Percentiles rank a stretch among this genome's conserved stretches.
Conservation (phyloP, 139 green algal genomes). For the Chlamydomonas sphaeroides region DNA sequence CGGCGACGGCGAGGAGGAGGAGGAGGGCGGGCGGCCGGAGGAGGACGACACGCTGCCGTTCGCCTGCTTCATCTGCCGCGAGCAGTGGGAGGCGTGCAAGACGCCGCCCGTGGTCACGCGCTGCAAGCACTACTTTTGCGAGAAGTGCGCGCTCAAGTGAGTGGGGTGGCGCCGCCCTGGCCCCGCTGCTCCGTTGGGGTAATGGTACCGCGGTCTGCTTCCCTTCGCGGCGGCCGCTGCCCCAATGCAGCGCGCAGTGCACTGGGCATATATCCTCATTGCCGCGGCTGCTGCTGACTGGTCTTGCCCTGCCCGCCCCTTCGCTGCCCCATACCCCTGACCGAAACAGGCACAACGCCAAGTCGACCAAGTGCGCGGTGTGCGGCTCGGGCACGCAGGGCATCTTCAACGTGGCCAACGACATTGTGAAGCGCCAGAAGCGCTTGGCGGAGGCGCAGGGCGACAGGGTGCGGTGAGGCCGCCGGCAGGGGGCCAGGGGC, state of each 20-base stretch:
- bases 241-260: too few species aligned
- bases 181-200: too few species aligned
- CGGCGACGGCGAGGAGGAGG: constrained; percentile 66
- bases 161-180: too few species aligned
- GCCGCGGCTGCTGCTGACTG: too few species aligned
- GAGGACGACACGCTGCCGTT: constrained; percentile 94
- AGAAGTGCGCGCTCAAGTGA: constrained; percentile 93
- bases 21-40: constrained; percentile 17
- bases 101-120: constrained; percentile 89
- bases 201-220: too few species aligned
- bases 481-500: too few species aligned
- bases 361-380: constrained; percentile 86
- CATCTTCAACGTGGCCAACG: constrained; percentile 97
- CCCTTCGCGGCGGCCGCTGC: too few species aligned
- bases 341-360: constrained; percentile 61
- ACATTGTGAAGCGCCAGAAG: constrained; percentile 88
- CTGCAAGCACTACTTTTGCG: constrained; percentile 99
- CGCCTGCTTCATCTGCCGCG: constrained; percentile 92
- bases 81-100: constrained; percentile 81
- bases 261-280: too few species aligned
- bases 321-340: too few species aligned
- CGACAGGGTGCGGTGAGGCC: too few species aligned
- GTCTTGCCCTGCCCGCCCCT: too few species aligned
- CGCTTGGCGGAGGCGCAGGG: constrained; percentile 29
- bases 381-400: constrained; percentile 91